Percentiles rank a stretch among this genome's conserved stretches.
Evolutionary conservation across 208 protist species (phyloP).

Genomic region (Acanthamoeba pearcei): DNA sequence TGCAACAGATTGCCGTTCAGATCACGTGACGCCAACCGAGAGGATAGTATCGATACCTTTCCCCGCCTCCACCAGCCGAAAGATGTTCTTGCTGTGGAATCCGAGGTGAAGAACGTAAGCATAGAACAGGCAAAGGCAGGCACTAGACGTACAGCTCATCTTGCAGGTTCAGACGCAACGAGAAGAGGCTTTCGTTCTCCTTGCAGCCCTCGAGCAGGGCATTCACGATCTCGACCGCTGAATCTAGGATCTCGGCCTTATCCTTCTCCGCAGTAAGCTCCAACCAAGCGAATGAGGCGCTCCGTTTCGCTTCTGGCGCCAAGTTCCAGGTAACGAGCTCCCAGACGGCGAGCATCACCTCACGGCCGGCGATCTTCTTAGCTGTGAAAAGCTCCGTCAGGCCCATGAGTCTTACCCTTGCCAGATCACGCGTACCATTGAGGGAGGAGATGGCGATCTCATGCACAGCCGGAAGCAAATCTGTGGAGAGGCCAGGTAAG

Average conservation of each 20-base stretch:
- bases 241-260: not conserved
- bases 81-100: not conserved
- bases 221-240: slow-evolving; percentile 5
- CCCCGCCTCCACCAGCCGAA: not conserved
- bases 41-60: not conserved
- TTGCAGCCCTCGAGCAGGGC: not conserved
- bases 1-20: not conserved
- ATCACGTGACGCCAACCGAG: not conserved
- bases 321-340: not conserved
- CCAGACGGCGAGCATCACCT: not conserved
- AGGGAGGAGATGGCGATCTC: not conserved
- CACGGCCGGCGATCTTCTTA: not conserved
- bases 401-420: not conserved
- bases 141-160: not conserved
- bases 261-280: not conserved
- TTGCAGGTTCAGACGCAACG: not conserved
- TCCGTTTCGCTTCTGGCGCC: not conserved
- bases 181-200: not conserved
- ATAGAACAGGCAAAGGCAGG: not conserved
- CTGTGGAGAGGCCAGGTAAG: not conserved
- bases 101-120: not conserved
- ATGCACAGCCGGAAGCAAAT: not conserved
- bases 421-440: not conserved
- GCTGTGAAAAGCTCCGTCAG: not conserved
- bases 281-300: not conserved